Percentiles rank a stretch among this genome's conserved stretches.
phyloP scores from a whole-genome alignment of 441 rosid species.

The Populus hybrid region DNA sequence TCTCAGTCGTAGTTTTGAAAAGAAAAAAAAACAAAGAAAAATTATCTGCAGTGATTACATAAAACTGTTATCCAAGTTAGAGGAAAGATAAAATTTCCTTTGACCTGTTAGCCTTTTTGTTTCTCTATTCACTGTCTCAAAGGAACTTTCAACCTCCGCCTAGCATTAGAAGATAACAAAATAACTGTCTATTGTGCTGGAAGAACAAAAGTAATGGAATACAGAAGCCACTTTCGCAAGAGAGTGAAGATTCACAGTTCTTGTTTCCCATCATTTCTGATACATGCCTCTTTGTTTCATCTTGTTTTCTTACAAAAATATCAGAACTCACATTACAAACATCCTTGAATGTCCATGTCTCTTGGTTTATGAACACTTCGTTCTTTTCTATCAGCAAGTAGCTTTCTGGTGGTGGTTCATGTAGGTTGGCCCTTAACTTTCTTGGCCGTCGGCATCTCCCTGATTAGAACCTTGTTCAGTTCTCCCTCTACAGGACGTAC shows the following conservation, averaged over 20 bases:
- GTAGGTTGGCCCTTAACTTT: neutral
- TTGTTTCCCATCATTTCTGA: constrained; percentile 3
- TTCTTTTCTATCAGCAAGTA: neutral
- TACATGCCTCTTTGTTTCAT: neutral
- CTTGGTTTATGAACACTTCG: neutral
- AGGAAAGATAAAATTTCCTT: neutral
- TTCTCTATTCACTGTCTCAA: no score
- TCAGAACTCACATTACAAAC: neutral
- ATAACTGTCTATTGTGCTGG: constrained; percentile 7
- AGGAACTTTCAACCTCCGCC: no score
- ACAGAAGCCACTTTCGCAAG: neutral
- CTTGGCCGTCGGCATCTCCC: neutral
- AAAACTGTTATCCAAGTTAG: neutral
- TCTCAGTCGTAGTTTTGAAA: neutral
- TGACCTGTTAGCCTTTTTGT: no score
- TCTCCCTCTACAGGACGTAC: neutral
- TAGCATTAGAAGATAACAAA: neutral
- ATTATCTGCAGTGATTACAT: no score
- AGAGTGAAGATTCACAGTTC: neutral
- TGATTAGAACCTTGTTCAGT: neutral
- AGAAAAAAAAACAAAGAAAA: no score
- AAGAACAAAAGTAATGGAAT: neutral
- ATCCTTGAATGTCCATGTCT: neutral
- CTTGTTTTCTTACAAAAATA: neutral
- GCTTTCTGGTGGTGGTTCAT: neutral